Evolutionary conservation across 179 eudicot species (phyloP).

Genomic region (Nepenthes alata): DNA sequence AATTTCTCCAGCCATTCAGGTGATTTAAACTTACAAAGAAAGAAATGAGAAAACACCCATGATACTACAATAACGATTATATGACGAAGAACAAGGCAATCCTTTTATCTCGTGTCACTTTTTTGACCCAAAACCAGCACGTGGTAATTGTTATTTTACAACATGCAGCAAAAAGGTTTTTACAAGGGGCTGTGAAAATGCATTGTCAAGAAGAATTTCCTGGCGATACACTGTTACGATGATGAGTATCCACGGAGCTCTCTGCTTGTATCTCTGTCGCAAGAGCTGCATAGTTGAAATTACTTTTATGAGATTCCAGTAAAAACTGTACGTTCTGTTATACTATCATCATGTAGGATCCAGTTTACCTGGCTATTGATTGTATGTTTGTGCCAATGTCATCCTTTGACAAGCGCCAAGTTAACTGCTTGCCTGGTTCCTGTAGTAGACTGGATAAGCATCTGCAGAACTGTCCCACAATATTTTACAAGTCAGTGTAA

Average conservation of each 20-base stretch:
- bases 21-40: no score
- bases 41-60: no score
- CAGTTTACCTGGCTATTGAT: neutral
- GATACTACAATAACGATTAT: no score
- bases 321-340: neutral
- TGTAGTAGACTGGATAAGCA: conserved; percentile 35
- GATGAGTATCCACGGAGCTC: conserved; percentile 2
- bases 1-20: no score
- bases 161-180: neutral
- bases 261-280: neutral
- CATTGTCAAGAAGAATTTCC: neutral
- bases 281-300: neutral
- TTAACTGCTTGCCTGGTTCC: conserved; percentile 5
- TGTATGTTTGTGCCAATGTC: conserved; percentile 9
- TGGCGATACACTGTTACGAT: neutral
- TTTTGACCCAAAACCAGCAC: no score
- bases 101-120: no score
- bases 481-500: neutral
- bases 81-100: no score
- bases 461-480: conserved; percentile 38
- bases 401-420: conserved; percentile 8
- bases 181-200: neutral
- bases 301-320: no score
- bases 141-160: no score
- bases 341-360: neutral